Percentiles rank a stretch among this genome's conserved stretches.
Evolutionary conservation across 495 filamentous ascomycete genomes (phyloP).

Genomic region (Talaromyces wortmannii): DNA sequence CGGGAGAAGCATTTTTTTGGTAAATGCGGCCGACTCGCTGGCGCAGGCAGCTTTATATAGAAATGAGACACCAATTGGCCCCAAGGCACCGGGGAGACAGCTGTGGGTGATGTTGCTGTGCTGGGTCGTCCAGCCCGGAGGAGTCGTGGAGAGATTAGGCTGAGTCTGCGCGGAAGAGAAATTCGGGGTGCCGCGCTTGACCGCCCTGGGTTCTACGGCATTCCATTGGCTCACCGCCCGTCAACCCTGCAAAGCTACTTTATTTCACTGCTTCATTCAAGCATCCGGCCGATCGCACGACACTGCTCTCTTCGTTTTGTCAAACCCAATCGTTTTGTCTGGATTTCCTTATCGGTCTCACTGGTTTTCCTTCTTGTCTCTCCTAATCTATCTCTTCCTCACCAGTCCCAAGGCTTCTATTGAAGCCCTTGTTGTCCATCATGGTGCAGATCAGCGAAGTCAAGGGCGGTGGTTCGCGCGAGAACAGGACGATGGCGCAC

Average conservation of each 20-base stretch:
- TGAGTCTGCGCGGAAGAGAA: constrained; percentile 2
- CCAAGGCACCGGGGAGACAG: too few species aligned
- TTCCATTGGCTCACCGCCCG: not conserved
- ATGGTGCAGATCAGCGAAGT: constrained; percentile 97
- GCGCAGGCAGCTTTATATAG: not conserved
- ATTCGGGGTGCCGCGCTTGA: not conserved
- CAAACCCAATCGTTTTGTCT: too few species aligned
- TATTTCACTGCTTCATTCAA: not conserved
- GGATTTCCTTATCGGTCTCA: too few species aligned
- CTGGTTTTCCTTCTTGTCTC: too few species aligned
- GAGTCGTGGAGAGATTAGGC: too few species aligned
- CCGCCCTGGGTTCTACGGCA: not conserved
- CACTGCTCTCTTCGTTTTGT: not conserved
- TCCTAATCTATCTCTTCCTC: too few species aligned
- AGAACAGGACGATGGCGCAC: constrained; percentile 91
- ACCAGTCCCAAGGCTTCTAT: not conserved
- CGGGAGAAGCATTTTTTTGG: constrained; percentile 23
- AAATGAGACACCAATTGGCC: not conserved
- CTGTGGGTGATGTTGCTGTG: too few species aligned
- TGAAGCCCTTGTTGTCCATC: constrained; percentile 14
- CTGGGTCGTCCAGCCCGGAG: not conserved
- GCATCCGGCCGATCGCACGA: not conserved
- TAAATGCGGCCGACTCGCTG: constrained; percentile 20
- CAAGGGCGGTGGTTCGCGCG: constrained; percentile 88
- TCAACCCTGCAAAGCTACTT: constrained; percentile 1